Percentiles rank a stretch among this genome's conserved stretches.
Conservation (phyloP, 352 stramenopile genomes). For the Pythium aphanidermatum region DNA sequence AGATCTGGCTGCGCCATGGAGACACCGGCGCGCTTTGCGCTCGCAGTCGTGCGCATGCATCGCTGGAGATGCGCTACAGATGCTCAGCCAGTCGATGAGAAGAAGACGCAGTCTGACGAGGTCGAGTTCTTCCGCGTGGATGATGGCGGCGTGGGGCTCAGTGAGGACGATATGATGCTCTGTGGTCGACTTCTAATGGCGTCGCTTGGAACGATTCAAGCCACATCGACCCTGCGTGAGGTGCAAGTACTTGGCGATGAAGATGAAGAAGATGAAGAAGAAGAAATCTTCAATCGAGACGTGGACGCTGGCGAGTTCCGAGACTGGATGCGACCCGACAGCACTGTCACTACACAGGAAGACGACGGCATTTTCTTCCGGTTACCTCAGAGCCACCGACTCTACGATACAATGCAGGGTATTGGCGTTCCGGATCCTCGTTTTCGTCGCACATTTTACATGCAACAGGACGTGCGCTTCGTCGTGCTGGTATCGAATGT, state of each 20-base stretch:
- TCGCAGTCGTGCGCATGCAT: constrained; percentile 23
- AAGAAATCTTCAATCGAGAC: constrained; percentile 72
- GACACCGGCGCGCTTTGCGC: constrained; percentile 14
- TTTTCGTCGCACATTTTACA: constrained; percentile 24
- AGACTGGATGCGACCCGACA: constrained; percentile 12
- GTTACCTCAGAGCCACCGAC: constrained; percentile 18
- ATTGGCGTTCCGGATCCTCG: constrained; percentile 39
- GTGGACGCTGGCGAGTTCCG: constrained; percentile 34
- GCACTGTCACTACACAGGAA: not conserved
- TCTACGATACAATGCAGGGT: constrained; percentile 26
- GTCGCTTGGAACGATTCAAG: constrained; percentile 9
- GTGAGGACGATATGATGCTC: constrained; percentile 19
- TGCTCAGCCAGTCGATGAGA: not conserved
- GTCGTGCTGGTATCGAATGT: constrained; percentile 42
- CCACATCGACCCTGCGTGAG: constrained; percentile 9
- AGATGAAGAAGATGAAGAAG: constrained; percentile 42
- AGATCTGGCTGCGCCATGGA: too few species aligned
- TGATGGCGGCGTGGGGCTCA: constrained; percentile 4
- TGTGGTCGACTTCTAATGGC: constrained; percentile 21
- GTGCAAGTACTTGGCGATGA: constrained; percentile 5
- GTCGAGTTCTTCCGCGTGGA: constrained; percentile 25
- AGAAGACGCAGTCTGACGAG: constrained; percentile 20
- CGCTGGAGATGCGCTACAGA: constrained; percentile 19
- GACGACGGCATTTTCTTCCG: constrained; percentile 43
- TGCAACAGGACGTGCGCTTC: constrained; percentile 47